Percentiles rank a stretch among this genome's conserved stretches.
Conservation (phyloP, 148 eudicot genomes). For the Silene latifolia region DNA sequence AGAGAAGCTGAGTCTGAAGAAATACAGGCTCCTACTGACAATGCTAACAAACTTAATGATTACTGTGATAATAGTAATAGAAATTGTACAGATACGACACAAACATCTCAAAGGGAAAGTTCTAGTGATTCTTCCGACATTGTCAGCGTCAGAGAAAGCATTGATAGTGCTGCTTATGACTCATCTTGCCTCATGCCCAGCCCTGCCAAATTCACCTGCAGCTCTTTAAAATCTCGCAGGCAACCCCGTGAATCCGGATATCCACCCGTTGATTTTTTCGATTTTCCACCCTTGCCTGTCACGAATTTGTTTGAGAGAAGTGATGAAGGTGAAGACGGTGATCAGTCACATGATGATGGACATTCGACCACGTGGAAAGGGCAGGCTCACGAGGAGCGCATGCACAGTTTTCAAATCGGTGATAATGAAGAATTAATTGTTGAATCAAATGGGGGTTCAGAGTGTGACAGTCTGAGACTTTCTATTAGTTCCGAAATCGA, state of each 20-base stretch:
- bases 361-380: constrained; percentile 38
- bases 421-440: constrained; percentile 68
- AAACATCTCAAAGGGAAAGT: constrained; percentile 56
- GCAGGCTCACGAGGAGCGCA: constrained; percentile 40
- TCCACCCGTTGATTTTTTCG: constrained; percentile 53
- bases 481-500: constrained; percentile 48
- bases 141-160: constrained; percentile 59
- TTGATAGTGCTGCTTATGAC: constrained; percentile 60
- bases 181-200: constrained; percentile 51
- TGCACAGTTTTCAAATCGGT: constrained; percentile 75
- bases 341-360: constrained; percentile 38
- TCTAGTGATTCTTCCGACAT: constrained; percentile 69
- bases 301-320: constrained; percentile 72
- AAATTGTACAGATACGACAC: constrained; percentile 49
- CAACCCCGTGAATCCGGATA: constrained; percentile 44
- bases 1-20: constrained; percentile 52
- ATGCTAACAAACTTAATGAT: constrained; percentile 38
- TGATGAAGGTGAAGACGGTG: constrained; percentile 37
- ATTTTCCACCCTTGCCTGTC: constrained; percentile 86
- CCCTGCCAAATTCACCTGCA: constrained; percentile 39
- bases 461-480: constrained; percentile 29
- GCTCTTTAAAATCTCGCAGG: constrained; percentile 37
- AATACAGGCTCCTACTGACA: constrained; percentile 39
- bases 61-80: constrained; percentile 41
- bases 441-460: constrained; percentile 57